Conservation (phyloP, 768 basidiomycete species). For the Panaeolus papilionaceus region DNA sequence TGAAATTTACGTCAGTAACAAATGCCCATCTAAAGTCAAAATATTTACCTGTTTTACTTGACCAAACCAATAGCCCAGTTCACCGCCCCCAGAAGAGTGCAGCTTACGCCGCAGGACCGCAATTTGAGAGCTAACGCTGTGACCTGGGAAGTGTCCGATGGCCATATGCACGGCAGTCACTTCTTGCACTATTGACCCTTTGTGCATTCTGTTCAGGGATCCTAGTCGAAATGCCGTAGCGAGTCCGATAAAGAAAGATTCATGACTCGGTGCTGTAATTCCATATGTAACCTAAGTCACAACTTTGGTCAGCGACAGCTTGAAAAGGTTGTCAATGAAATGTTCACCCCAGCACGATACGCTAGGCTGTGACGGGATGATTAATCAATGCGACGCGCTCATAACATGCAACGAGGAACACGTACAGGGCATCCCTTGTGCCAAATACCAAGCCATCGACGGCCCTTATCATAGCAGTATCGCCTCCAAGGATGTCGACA, state of each 20-base stretch:
- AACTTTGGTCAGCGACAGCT: background rate
- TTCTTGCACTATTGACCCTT: constrained; percentile 68
- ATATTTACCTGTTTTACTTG: constrained; percentile 48
- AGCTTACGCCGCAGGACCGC: constrained; percentile 73
- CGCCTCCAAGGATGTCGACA: constrained; percentile 58
- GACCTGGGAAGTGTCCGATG: constrained; percentile 53
- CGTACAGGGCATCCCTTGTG: constrained; percentile 75
- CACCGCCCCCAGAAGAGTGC: constrained; percentile 45
- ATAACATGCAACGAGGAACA: constrained; percentile 24
- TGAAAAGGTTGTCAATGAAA: background rate
- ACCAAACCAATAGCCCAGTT: constrained; percentile 50
- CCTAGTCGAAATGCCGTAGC: constrained; percentile 71
- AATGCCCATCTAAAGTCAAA: background rate
- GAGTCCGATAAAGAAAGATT: constrained; percentile 63
- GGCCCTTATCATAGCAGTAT: constrained; percentile 62
- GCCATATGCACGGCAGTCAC: constrained; percentile 70
- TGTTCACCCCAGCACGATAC: constrained; percentile 67
- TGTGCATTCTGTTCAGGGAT: constrained; percentile 62
- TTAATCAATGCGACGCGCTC: background rate
- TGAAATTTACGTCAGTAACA: constrained; percentile 29
- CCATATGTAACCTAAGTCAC: constrained; percentile 56
- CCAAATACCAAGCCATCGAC: constrained; percentile 76
- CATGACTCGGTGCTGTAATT: constrained; percentile 63
- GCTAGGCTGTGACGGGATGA: constrained; percentile 53
- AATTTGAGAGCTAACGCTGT: constrained; percentile 84